Evolutionary conservation across 306 rosid genomes (phyloP).

Genomic region (Corylus avellana): DNA sequence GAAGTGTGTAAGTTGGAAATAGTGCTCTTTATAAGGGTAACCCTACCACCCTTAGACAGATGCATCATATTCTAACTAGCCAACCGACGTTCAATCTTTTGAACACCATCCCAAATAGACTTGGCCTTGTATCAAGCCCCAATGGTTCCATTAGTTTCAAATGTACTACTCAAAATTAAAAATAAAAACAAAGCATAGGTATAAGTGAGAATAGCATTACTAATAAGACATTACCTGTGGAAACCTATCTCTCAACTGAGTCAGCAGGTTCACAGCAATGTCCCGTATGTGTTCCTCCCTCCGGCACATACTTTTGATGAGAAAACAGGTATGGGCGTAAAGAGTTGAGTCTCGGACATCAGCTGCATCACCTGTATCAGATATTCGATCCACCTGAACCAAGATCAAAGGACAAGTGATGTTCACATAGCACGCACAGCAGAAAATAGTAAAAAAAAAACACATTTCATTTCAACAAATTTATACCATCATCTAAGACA

Average conservation of each 20-base stretch:
- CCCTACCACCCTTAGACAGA: too few relatives aligned
- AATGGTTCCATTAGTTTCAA: slow-evolving; percentile 24
- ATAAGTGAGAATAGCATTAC: slow-evolving; percentile 12
- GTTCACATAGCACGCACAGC: slow-evolving; percentile 8
- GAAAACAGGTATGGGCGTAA: slow-evolving; percentile 77
- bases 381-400: slow-evolving; percentile 85
- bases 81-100: too few relatives aligned
- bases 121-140: too few relatives aligned
- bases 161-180: slow-evolving; percentile 25
- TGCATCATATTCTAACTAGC: too few relatives aligned
- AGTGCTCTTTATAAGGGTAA: too few relatives aligned
- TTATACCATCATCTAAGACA: not conserved
- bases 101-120: too few relatives aligned
- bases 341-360: slow-evolving; percentile 78
- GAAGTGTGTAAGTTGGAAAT: too few relatives aligned
- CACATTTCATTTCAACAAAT: not conserved
- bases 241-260: slow-evolving; percentile 85
- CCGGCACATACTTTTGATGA: slow-evolving; percentile 77
- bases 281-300: slow-evolving; percentile 93
- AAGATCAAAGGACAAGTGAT: slow-evolving; percentile 37
- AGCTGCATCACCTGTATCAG: slow-evolving; percentile 87
- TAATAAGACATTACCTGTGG: slow-evolving; percentile 64
- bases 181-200: slow-evolving; percentile 2
- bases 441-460: not conserved
- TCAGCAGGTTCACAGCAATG: slow-evolving; percentile 77